phyloP scores from a whole-genome alignment of 208 protist species.

The Trichomonas vaginalis region DNA sequence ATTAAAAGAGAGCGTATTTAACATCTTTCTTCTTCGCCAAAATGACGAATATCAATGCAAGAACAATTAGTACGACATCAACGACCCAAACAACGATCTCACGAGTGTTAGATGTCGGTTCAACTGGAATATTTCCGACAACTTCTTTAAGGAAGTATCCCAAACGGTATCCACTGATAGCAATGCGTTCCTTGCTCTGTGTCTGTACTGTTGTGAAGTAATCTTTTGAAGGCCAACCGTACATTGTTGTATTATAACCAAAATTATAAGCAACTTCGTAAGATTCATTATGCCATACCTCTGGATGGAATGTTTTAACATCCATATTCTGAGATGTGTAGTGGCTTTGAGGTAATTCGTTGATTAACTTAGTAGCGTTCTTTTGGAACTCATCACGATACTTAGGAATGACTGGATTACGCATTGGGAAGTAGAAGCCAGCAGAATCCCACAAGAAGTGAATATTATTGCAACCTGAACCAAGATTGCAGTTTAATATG shows the following conservation, averaged over 20 bases:
- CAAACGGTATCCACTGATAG: neutral
- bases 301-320: neutral
- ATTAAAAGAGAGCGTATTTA: neutral
- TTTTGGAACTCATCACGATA: neutral
- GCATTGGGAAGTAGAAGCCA: neutral
- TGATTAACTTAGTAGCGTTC: neutral
- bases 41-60: neutral
- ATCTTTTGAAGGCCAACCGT: neutral
- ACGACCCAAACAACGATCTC: neutral
- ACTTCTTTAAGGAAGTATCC: neutral
- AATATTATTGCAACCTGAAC: constrained; percentile 9
- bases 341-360: neutral
- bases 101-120: no score
- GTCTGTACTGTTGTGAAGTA: neutral
- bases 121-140: neutral
- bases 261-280: no score
- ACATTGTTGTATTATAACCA: neutral
- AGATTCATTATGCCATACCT: neutral
- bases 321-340: neutral
- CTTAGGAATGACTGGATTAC: neutral
- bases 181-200: neutral
- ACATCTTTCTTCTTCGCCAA: neutral
- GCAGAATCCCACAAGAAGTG: constrained; percentile 15
- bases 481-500: neutral
- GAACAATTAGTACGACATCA: neutral